phyloP scores from a whole-genome alignment of 495 filamentous ascomycete genomes.

The Penicillium herquei region DNA sequence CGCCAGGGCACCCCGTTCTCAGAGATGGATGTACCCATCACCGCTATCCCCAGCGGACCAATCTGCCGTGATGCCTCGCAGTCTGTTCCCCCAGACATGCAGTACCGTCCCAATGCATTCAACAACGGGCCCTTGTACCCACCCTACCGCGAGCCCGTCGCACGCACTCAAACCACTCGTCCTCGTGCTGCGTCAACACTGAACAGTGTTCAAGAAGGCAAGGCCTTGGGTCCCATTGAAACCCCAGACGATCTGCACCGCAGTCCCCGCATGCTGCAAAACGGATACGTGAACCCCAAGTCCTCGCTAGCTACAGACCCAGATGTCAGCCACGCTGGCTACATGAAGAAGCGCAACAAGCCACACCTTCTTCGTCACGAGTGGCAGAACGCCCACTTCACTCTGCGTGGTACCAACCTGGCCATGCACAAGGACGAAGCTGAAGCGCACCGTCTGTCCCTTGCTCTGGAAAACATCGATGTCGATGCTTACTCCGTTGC shows the following conservation, averaged over 20 bases:
- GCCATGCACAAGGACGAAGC: slow-evolving; percentile 73
- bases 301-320: too few species aligned
- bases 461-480: slow-evolving; percentile 79
- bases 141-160: too few species aligned
- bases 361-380: slow-evolving; percentile 86
- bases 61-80: slow-evolving; percentile 72
- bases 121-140: too few species aligned
- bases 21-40: slow-evolving; percentile 86
- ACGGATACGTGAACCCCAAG: slow-evolving; percentile 6
- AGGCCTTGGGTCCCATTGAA: slow-evolving; percentile 27
- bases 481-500: slow-evolving; percentile 95
- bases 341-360: slow-evolving; percentile 93
- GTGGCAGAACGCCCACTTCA: slow-evolving; percentile 89
- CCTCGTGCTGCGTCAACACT: not conserved
- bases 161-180: too few species aligned
- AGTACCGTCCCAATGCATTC: slow-evolving; percentile 20
- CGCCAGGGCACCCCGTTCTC: slow-evolving; percentile 62
- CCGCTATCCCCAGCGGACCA: slow-evolving; percentile 65
- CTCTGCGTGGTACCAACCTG: slow-evolving; percentile 78
- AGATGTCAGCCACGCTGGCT: slow-evolving; percentile 67
- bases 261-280: too few species aligned
- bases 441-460: slow-evolving; percentile 39
- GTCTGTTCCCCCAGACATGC: slow-evolving; percentile 93
- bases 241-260: slow-evolving; percentile 26
- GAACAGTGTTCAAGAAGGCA: slow-evolving; percentile 17